These are phyloP conservation scores for Rosellinia necatrix DNA, from an alignment of 2,329 filamentous ascomycete genomes.

Conservation along the genomic window DNA sequence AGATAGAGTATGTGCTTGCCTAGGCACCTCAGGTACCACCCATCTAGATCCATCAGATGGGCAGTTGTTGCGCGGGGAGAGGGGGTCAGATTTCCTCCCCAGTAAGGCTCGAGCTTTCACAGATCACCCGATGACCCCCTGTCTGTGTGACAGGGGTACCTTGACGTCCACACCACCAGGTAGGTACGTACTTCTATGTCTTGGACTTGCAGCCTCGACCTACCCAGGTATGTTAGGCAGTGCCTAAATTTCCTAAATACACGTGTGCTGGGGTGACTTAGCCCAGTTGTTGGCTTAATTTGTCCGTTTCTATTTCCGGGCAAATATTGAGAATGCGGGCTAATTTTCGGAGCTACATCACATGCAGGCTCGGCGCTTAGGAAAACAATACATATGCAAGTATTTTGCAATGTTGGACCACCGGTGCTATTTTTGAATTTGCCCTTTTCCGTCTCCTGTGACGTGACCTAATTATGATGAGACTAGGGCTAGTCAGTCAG, in stretches of 20 bases:
- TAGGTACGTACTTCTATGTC: not conserved
- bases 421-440: constrained; percentile 42
- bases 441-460: constrained; percentile 24
- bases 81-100: constrained; percentile 17
- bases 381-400: constrained; percentile 26
- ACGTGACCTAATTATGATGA: constrained; percentile 35
- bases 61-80: constrained; percentile 14
- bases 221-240: not conserved
- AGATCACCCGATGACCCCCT: constrained; percentile 26
- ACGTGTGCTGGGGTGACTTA: not conserved
- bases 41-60: not conserved
- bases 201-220: not conserved
- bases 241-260: too few relatives aligned
- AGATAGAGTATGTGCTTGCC: not conserved
- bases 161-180: not conserved
- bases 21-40: too few relatives aligned
- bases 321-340: constrained; percentile 33
- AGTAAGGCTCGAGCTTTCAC: constrained; percentile 12
- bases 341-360: constrained; percentile 28
- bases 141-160: not conserved
- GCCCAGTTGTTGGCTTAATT: constrained; percentile 19
- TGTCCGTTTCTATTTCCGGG: constrained; percentile 31
- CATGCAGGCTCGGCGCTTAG: constrained; percentile 37
- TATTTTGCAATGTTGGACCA: constrained; percentile 30
- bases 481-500: not conserved